phyloP scores from a whole-genome alignment of 768 basidiomycete species.

The Leccinum fibrillosum region DNA sequence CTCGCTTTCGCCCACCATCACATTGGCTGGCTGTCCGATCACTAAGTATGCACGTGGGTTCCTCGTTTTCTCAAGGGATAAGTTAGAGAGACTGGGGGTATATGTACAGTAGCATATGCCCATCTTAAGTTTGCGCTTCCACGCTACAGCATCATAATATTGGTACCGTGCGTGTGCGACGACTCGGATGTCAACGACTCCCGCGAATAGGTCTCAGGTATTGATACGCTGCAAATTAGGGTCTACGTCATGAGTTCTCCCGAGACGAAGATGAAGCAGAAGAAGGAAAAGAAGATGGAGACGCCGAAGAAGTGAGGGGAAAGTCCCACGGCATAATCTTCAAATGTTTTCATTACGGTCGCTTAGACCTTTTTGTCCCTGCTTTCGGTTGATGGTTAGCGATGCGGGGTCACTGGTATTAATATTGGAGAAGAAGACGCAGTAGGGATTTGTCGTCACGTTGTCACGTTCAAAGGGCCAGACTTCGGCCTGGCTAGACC shows the following conservation, averaged over 20 bases:
- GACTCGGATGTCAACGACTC: neutral
- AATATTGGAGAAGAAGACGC: neutral
- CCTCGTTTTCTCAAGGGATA: neutral
- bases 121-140: neutral
- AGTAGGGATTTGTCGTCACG: neutral
- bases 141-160: neutral
- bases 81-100: no score
- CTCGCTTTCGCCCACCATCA: neutral
- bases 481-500: neutral
- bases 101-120: neutral
- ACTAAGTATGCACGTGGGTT: neutral
- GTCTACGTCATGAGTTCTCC: neutral
- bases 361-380: neutral
- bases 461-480: no score
- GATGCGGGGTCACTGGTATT: neutral
- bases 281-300: neutral
- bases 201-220: neutral
- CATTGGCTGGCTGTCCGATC: neutral
- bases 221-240: neutral
- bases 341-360: neutral
- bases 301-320: neutral
- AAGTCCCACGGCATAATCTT: neutral
- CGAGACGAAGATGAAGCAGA: neutral
- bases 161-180: neutral
- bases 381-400: neutral